These are phyloP conservation scores for Daedaleopsis sinensis DNA, from an alignment of 768 basidiomycete genomes.

Conservation along the genomic window DNA sequence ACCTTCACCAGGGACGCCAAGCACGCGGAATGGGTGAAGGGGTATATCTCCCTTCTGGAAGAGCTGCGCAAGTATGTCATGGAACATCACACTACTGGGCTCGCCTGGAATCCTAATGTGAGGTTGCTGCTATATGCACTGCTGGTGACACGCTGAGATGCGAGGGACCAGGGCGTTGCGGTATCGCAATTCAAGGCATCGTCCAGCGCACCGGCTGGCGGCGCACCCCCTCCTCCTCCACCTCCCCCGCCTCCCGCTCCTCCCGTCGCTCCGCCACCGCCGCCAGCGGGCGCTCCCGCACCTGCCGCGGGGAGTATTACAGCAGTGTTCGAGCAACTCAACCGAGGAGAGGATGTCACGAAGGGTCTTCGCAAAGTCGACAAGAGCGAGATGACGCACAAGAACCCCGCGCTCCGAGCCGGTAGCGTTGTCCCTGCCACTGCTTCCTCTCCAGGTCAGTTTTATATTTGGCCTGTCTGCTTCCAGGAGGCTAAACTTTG, in stretches of 20 bases:
- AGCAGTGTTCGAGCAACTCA: conserved; percentile 89
- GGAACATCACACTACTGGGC: conserved; percentile 84
- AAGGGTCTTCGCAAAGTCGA: conserved; percentile 92
- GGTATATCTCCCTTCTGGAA: conserved; percentile 71
- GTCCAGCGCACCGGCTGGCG: conserved; percentile 35
- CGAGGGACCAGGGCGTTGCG: conserved; percentile 51
- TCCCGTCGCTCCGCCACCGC: conserved; percentile 19
- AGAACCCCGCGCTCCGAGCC: conserved; percentile 86
- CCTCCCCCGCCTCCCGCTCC: conserved; percentile 41
- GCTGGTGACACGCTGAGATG: not conserved
- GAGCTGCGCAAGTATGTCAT: conserved; percentile 81
- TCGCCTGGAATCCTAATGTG: conserved; percentile 88
- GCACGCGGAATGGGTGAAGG: conserved; percentile 87
- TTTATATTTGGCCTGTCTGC: not conserved
- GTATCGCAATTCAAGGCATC: conserved; percentile 55
- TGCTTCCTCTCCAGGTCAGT: conserved; percentile 18
- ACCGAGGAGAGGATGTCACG: conserved; percentile 88
- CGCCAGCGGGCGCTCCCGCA: conserved; percentile 30
- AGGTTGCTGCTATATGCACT: conserved; percentile 8
- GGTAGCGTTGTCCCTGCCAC: conserved; percentile 51
- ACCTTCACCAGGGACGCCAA: conserved; percentile 68
- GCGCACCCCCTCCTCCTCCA: conserved; percentile 55
- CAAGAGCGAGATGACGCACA: conserved; percentile 97
- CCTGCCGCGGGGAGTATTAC: conserved; percentile 56
- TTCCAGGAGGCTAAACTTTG: not conserved